These are phyloP conservation scores for Globisporangium recalcitrans DNA, from an alignment of 352 stramenopile species.

Conservation along the genomic window DNA sequence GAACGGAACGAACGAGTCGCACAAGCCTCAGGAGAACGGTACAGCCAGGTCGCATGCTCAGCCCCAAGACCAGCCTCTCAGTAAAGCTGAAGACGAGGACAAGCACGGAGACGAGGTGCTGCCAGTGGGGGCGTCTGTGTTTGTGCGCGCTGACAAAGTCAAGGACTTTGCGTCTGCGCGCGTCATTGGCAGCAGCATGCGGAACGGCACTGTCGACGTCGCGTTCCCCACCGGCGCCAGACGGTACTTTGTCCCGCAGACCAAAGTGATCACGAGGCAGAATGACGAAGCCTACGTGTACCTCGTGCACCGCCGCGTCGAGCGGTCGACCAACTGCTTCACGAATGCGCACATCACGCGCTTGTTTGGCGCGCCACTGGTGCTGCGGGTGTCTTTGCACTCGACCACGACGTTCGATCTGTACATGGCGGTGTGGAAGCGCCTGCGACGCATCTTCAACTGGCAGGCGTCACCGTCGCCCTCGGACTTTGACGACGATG, in stretches of 20 bases:
- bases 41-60: neutral
- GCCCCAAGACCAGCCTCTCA: neutral
- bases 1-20: neutral
- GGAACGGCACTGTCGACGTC: constrained; percentile 59
- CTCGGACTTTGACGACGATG: constrained; percentile 21
- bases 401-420: constrained; percentile 65
- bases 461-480: constrained; percentile 50
- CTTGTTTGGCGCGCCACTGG: constrained; percentile 72
- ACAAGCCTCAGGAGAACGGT: neutral
- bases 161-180: constrained; percentile 53
- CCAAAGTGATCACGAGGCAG: constrained; percentile 47
- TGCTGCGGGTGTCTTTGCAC: constrained; percentile 63
- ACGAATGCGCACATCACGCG: constrained; percentile 74
- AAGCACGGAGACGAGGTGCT: constrained; percentile 18
- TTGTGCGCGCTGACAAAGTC: constrained; percentile 56
- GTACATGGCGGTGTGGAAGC: constrained; percentile 75
- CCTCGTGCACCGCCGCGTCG: constrained; percentile 81
- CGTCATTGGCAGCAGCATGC: constrained; percentile 59
- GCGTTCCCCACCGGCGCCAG: constrained; percentile 53
- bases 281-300: constrained; percentile 63
- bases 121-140: constrained; percentile 50
- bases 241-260: constrained; percentile 54
- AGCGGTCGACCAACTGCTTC: constrained; percentile 75
- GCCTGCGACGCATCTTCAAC: constrained; percentile 81
- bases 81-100: neutral